Percentiles rank a stretch among this genome's conserved stretches.
Conservation (phyloP, 495 filamentous ascomycete species). For the Daldinia caldariorum region DNA sequence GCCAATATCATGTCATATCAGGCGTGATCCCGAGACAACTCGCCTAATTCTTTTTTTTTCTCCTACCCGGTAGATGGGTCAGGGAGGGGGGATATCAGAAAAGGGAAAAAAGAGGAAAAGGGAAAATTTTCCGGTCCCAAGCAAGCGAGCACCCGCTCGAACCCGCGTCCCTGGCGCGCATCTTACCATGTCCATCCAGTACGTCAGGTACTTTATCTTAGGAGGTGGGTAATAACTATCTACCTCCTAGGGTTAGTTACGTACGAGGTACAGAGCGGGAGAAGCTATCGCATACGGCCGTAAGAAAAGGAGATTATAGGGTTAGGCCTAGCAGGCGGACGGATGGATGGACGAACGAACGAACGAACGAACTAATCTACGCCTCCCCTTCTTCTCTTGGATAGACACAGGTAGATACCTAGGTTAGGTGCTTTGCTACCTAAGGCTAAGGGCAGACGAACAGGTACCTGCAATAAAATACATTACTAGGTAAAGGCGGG, state of each 20-base stretch:
- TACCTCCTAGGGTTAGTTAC: background rate
- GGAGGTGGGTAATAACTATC: background rate
- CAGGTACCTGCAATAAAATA: too few species aligned
- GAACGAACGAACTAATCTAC: background rate
- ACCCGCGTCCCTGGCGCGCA: constrained; percentile 15
- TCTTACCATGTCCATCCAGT: background rate
- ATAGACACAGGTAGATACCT: background rate
- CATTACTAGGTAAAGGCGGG: background rate
- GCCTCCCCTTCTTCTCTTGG: background rate
- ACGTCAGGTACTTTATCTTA: background rate
- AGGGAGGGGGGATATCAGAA: background rate
- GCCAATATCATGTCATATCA: constrained; percentile 43
- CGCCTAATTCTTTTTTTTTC: constrained; percentile 43
- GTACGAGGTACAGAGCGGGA: background rate
- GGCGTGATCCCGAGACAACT: constrained; percentile 47
- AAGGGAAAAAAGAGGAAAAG: background rate
- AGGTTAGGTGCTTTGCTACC: background rate
- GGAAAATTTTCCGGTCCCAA: constrained; percentile 32
- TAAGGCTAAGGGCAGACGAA: background rate
- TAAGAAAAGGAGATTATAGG: constrained; percentile 35
- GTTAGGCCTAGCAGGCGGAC: background rate
- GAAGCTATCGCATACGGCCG: constrained; percentile 42
- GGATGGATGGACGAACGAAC: background rate
- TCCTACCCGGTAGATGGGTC: constrained; percentile 34
- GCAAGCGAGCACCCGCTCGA: constrained; percentile 31